Evolutionary conservation across 2,329 filamentous ascomycete genomes (phyloP).

Genomic region (Talaromyces atroroseus): DNA sequence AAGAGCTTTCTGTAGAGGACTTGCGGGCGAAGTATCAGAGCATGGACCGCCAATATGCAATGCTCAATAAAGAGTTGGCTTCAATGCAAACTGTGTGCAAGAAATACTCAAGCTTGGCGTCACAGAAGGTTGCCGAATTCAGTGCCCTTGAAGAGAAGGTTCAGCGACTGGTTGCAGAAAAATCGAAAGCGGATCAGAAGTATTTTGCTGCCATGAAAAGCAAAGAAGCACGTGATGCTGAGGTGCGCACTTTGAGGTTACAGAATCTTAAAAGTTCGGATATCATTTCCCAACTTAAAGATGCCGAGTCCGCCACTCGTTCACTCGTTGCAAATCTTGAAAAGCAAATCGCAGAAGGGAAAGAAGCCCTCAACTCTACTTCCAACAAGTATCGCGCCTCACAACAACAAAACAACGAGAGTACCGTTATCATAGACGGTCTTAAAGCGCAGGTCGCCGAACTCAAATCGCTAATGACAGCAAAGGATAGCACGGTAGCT

Average conservation of each 20-base stretch:
- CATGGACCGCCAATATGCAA: slow-evolving; percentile 71
- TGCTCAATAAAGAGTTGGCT: slow-evolving; percentile 80
- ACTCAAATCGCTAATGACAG: slow-evolving; percentile 65
- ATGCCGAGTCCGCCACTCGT: slow-evolving; percentile 72
- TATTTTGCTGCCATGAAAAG: slow-evolving; percentile 95
- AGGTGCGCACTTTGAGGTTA: slow-evolving; percentile 70
- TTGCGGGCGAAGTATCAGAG: slow-evolving; percentile 67
- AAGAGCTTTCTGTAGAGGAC: slow-evolving; percentile 62
- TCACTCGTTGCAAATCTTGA: slow-evolving; percentile 76
- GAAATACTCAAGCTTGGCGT: slow-evolving; percentile 76
- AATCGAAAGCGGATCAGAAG: slow-evolving; percentile 94
- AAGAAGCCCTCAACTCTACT: slow-evolving; percentile 68
- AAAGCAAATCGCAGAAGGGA: slow-evolving; percentile 80
- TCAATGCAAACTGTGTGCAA: slow-evolving; percentile 89
- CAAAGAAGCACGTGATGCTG: slow-evolving; percentile 75
- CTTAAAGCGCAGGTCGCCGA: slow-evolving; percentile 71
- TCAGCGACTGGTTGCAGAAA: slow-evolving; percentile 70
- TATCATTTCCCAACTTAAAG: slow-evolving; percentile 88
- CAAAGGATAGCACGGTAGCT: slow-evolving; percentile 66
- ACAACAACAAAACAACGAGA: slow-evolving; percentile 67
- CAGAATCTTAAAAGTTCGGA: slow-evolving; percentile 89
- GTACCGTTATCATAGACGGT: slow-evolving; percentile 62
- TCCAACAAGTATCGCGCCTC: slow-evolving; percentile 67
- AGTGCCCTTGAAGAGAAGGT: slow-evolving; percentile 71
- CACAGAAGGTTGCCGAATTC: slow-evolving; percentile 80